These are phyloP conservation scores for Paraphaeosphaeria minitans DNA, from an alignment of 2,329 filamentous ascomycete genomes.

Conservation along the genomic window DNA sequence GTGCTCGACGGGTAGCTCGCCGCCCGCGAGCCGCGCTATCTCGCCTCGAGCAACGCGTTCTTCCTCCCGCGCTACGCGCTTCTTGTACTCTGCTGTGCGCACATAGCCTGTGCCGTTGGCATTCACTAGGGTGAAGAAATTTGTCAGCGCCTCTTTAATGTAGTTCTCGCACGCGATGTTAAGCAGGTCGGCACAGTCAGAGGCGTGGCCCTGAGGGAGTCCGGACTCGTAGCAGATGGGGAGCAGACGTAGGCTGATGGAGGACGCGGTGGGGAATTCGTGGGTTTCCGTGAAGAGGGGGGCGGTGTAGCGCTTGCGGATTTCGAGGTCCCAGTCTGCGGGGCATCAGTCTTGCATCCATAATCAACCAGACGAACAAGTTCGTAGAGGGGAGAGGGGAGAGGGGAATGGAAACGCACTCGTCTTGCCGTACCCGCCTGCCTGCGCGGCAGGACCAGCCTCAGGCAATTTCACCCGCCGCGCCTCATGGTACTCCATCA, in stretches of 20 bases:
- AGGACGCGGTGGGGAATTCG: conserved; percentile 64
- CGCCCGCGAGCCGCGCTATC: conserved; percentile 73
- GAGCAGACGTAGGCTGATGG: conserved; percentile 64
- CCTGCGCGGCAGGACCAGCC: conserved; percentile 67
- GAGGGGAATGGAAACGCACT: conserved; percentile 57
- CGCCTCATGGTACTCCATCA: conserved; percentile 45
- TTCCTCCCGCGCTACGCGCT: conserved; percentile 77
- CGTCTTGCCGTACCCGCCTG: conserved; percentile 78
- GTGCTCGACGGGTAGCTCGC: conserved; percentile 79
- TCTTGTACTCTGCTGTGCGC: conserved; percentile 77
- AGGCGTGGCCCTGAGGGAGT: conserved; percentile 58
- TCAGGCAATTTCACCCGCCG: conserved; percentile 57
- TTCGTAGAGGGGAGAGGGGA: not conserved
- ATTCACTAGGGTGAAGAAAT: conserved; percentile 60
- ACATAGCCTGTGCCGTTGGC: conserved; percentile 64
- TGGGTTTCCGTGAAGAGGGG: conserved; percentile 65
- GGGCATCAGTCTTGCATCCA: too few species aligned
- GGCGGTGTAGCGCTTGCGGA: conserved; percentile 67
- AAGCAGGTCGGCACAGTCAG: conserved; percentile 63
- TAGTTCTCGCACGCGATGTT: conserved; percentile 66
- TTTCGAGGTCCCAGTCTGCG: conserved; percentile 66
- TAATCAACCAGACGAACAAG: too few species aligned
- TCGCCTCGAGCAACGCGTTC: conserved; percentile 74
- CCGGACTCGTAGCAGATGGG: conserved; percentile 71
- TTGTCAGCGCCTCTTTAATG: conserved; percentile 64